A percentile compares a stretch with the other conserved stretches of the same genome.
Conservation (phyloP, 805 yeast species). For the Myxozyma kluyveri region DNA sequence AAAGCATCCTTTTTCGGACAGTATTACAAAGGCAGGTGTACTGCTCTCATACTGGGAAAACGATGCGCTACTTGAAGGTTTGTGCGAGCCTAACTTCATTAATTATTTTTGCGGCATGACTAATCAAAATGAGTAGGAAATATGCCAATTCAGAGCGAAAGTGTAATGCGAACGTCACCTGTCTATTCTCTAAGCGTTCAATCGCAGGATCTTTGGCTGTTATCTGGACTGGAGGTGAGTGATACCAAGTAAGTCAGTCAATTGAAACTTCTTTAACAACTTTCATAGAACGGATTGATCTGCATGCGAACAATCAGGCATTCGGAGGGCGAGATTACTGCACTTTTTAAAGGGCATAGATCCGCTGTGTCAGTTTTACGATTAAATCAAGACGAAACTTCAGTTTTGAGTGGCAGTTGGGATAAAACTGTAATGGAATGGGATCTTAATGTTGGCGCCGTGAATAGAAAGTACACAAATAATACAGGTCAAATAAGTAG, state of each 20-base stretch:
- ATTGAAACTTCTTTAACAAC: not conserved
- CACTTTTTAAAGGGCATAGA: conserved; percentile 69
- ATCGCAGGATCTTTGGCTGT: conserved; percentile 74
- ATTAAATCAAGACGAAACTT: conserved; percentile 59
- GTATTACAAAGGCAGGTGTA: conserved; percentile 81
- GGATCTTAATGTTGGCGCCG: conserved; percentile 77
- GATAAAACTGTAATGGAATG: conserved; percentile 75
- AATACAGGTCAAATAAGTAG: conserved; percentile 77
- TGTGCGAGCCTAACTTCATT: too few relatives aligned
- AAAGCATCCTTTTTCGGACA: conserved; percentile 81
- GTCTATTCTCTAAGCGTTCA: conserved; percentile 86
- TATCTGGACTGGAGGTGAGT: conserved; percentile 62
- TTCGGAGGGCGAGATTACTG: conserved; percentile 75
- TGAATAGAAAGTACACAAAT: conserved; percentile 49
- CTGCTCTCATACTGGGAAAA: conserved; percentile 90
- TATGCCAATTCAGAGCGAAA: too few relatives aligned
- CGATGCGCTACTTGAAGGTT: conserved; percentile 72
- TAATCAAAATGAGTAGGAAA: too few relatives aligned
- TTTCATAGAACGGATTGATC: conserved; percentile 70
- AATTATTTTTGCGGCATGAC: too few relatives aligned
- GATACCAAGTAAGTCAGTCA: not conserved
- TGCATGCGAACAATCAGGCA: conserved; percentile 77
- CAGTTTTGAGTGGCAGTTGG: conserved; percentile 84
- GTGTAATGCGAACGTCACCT: conserved; percentile 57
- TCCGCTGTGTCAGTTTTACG: conserved; percentile 71